Conservation (phyloP, 176 grass and related monocot species). For the Juncus inflexus region DNA sequence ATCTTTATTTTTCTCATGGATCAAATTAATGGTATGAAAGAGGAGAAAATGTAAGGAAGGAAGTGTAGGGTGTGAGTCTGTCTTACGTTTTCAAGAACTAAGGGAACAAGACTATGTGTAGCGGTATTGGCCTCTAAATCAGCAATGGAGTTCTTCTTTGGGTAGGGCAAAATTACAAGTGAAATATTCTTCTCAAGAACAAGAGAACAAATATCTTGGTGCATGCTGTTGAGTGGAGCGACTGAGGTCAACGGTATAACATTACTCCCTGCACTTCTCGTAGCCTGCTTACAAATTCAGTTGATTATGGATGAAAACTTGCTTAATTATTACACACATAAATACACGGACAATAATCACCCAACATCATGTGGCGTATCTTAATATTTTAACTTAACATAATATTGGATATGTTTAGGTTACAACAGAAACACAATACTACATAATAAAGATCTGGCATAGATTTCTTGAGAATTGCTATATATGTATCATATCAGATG, state of each 20-base stretch:
- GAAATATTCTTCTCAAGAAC: conserved; percentile 19
- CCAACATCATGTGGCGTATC: too few species aligned
- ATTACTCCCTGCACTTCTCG: not conserved
- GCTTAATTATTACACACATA: too few species aligned
- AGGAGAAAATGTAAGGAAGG: not conserved
- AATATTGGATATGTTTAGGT: too few species aligned
- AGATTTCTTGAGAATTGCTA: too few species aligned
- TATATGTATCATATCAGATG: too few species aligned
- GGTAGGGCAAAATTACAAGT: conserved; percentile 25
- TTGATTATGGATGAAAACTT: conserved; percentile 17
- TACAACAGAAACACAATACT: too few species aligned
- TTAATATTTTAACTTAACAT: too few species aligned
- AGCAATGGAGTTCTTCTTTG: not conserved
- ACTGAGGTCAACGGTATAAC: conserved; percentile 28
- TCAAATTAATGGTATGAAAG: too few species aligned
- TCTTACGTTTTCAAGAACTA: conserved; percentile 11
- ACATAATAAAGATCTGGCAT: too few species aligned
- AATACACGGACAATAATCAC: too few species aligned
- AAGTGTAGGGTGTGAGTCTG: not conserved
- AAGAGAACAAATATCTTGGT: conserved; percentile 27
- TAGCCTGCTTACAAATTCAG: conserved; percentile 17
- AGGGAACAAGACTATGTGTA: not conserved
- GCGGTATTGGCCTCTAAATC: not conserved
- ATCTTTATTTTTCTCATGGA: too few species aligned
- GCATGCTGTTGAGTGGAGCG: conserved; percentile 21